Evolutionary conservation across 331 rosid species (phyloP), one percentile per base, ranked within the genome.

Genomic region (Malus hybrid): DNA sequence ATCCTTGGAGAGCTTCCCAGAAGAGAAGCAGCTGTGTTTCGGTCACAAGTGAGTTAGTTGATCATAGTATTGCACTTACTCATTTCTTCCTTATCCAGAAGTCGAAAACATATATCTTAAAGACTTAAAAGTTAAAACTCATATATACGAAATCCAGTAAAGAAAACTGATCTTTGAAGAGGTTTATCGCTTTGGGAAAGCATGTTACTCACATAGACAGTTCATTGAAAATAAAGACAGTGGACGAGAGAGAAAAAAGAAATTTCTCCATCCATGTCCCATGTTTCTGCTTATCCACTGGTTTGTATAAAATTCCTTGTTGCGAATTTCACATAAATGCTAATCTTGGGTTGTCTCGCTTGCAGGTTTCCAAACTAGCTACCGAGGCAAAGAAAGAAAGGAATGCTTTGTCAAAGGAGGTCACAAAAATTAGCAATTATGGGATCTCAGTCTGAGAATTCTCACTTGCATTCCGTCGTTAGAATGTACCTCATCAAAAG

Each of bases 1-100:
- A 60, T 87, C 67, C 86, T 94, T 60, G 84, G 91, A 57, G 97
- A 92, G 67, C 96, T 94, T 82, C 99, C 97, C 68, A 92, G 86
- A 82, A 86, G 89, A 73, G 95, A 90, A 78, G 91, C 97, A 74
- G 88, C 99, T 68, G 70, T 58, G 56, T 88, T 95, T 66, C 90
- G 82, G 69, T 87, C 90, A 62, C 93, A 89, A 93, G 99, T 92
- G 75, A 77, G 75, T 75, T 44, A 61, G 75, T 4, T 65, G 11
- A 28, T 65, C 72, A 64, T 71, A 74, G 22, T 33, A 39, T 32
- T 78, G 63, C 52, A 28, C 68, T 62, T 79, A 9, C 36, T 42
- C 3, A n/a, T 69, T 58, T 11, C 5, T 52, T 44, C 44, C 75
- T 63, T 80, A 39, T 10, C 14, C n/a, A 8, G 56, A 24, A 32